These are phyloP conservation scores for Cordia subcordata DNA, from an alignment of 257 asterid species.

Conservation along the genomic window DNA sequence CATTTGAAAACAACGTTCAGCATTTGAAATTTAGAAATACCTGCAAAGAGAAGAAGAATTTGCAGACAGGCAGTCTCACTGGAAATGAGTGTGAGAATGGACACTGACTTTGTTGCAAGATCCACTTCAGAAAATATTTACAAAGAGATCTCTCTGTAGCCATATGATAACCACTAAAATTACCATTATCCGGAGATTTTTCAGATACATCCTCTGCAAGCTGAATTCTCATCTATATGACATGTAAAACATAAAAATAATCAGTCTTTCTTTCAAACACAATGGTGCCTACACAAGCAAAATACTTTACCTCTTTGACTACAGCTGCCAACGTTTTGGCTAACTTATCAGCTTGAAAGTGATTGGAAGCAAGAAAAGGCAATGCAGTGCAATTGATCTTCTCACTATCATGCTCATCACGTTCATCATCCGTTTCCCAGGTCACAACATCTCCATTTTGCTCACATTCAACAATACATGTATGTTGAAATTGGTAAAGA, in stretches of 20 bases:
- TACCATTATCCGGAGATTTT: slow-evolving; percentile 18
- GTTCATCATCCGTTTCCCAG: slow-evolving; percentile 26
- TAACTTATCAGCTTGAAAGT: slow-evolving; percentile 45
- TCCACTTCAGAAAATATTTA: slow-evolving; percentile 58
- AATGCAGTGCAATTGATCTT: slow-evolving; percentile 42
- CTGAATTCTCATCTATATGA: slow-evolving; percentile 64
- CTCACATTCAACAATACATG: slow-evolving; percentile 32
- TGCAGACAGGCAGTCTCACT: slow-evolving; percentile 63
- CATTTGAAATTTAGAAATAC: slow-evolving; percentile 26
- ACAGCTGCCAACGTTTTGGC: slow-evolving; percentile 49
- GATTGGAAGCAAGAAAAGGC: slow-evolving; percentile 62
- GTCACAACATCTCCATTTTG: slow-evolving; percentile 5
- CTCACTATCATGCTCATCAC: slow-evolving; percentile 36
- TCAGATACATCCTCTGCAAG: slow-evolving; percentile 37
- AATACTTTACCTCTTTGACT: slow-evolving; percentile 68
- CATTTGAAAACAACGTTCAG: too few species aligned
- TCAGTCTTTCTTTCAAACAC: neutral
- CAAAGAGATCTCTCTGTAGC: slow-evolving; percentile 46
- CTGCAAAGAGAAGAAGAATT: slow-evolving; percentile 83
- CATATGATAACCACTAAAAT: slow-evolving; percentile 15
- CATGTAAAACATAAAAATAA: slow-evolving; percentile 8
- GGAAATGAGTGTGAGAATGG: slow-evolving; percentile 66
- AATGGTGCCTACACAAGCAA: slow-evolving; percentile 16
- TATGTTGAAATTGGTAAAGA: slow-evolving; percentile 46
- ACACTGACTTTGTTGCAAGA: slow-evolving; percentile 66